Evolutionary conservation across 495 filamentous ascomycete genomes (phyloP), one percentile per base, ranked within the genome.

Genomic region (Parathielavia appendiculata): DNA sequence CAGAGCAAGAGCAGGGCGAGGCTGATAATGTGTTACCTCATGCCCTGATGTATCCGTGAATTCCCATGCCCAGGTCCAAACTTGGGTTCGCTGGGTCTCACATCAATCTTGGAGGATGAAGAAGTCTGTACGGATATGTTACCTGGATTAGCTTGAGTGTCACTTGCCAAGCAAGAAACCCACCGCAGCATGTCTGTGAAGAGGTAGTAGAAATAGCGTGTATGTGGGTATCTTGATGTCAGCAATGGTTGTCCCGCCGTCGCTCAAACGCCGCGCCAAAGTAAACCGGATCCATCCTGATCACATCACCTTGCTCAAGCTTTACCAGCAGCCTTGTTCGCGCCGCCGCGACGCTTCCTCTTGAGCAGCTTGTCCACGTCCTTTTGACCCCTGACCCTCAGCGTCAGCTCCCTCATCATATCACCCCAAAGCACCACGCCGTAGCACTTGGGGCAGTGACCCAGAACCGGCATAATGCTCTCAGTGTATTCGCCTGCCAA

Each of bases 331-430:
- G 23, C 30, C 58, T 47, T 65, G 8, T 66, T 71, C 1, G 58
- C 48, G 14, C 58, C 71, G 30, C 69, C 57, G 26, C 56, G 62
- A 16, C 70, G 74, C 19, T 73, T 81, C 70, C 72, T 80, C 67
- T 81, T 87, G 63, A 91, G 69, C 22, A 93, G 69, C 48, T 77
- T 78, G 19, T 81, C 81, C 4, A 89, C 65, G 60, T 89, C 84
- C 45, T 85, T 85, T 60, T 76, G 66, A 14, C 85, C 90, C 46
- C 90, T 79, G 26, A 76, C 73, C 53, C 91, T 78, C 32, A 96
- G 69, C 49, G 78, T 92, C 58, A 91, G 70, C 67, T 96, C 91
- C 65, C 85, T 91, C 69, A 92, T 87, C 63, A 97, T 79, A 47
- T 87, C 77, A 0, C 81, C 74, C 93, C 93, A 98, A 47, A 76